Percentiles rank a stretch among this genome's conserved stretches.
phyloP scores from a whole-genome alignment of 1,284 basidiomycete species.

The Naganishia cerealis region DNA sequence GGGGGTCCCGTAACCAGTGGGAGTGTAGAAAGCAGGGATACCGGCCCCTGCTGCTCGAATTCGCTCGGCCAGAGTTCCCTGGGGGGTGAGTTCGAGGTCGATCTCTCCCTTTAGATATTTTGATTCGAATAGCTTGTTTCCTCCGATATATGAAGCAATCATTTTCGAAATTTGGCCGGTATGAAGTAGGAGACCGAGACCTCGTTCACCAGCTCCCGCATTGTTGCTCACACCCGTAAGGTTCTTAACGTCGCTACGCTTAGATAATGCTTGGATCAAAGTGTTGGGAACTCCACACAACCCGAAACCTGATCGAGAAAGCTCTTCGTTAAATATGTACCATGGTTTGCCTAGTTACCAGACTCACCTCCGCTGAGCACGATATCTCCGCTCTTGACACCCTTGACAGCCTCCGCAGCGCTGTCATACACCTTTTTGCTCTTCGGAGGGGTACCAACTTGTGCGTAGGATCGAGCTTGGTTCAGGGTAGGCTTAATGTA shows the following conservation, averaged over 20 bases:
- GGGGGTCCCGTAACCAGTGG: slow-evolving; percentile 80
- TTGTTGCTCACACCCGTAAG: slow-evolving; percentile 83
- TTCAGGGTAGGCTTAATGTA: slow-evolving; percentile 8
- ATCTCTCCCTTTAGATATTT: slow-evolving; percentile 77
- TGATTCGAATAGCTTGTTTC: slow-evolving; percentile 51
- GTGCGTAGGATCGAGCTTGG: slow-evolving; percentile 23
- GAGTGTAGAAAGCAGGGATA: slow-evolving; percentile 91
- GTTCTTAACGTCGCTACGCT: slow-evolving; percentile 65
- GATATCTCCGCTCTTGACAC: slow-evolving; percentile 71
- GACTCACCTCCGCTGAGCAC: slow-evolving; percentile 71
- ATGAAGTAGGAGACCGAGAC: slow-evolving; percentile 71
- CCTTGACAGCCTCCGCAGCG: slow-evolving; percentile 72
- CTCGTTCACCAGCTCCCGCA: slow-evolving; percentile 69
- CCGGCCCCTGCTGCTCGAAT: slow-evolving; percentile 87
- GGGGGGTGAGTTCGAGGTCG: slow-evolving; percentile 70
- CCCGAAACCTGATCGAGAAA: slow-evolving; percentile 30
- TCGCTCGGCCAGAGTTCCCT: slow-evolving; percentile 77
- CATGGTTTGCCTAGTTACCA: not conserved
- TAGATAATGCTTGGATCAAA: slow-evolving; percentile 69
- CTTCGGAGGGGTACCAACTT: slow-evolving; percentile 27
- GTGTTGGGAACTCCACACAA: slow-evolving; percentile 60
- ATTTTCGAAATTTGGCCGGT: slow-evolving; percentile 74
- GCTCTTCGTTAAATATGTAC: not conserved
- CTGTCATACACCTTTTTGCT: slow-evolving; percentile 67
- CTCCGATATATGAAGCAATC: slow-evolving; percentile 56